Evolutionary conservation across 495 filamentous ascomycete genomes (phyloP).

Genomic region (Penicillium flavigenum): DNA sequence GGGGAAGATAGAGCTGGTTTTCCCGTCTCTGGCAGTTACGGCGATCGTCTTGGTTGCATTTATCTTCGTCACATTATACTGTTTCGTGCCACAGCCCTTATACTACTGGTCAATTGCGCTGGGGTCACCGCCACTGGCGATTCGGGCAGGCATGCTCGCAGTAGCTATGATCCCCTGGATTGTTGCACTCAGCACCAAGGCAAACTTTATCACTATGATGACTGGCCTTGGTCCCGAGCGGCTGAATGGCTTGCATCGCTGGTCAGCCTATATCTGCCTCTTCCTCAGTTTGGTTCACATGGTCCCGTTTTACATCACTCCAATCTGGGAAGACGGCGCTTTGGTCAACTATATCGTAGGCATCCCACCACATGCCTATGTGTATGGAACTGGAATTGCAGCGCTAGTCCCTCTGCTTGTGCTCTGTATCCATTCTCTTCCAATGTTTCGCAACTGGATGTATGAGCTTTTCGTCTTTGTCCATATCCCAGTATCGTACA

Average conservation of each 20-base stretch:
- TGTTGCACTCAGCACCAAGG: constrained; percentile 83
- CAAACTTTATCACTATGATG: constrained; percentile 79
- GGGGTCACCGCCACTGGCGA: constrained; percentile 86
- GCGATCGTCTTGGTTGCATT: constrained; percentile 62
- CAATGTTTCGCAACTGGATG: constrained; percentile 58
- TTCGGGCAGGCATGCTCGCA: constrained; percentile 90
- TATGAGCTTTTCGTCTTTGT: constrained; percentile 84
- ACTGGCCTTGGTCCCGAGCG: constrained; percentile 92
- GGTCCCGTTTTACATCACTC: constrained; percentile 85
- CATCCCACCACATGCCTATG: constrained; percentile 60
- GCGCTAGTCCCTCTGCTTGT: constrained; percentile 76
- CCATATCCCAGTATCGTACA: constrained; percentile 77
- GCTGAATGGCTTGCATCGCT: constrained; percentile 89
- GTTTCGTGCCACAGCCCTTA: constrained; percentile 78
- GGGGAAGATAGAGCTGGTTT: constrained; percentile 61
- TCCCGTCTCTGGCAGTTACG: constrained; percentile 72
- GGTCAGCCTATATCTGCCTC: constrained; percentile 84
- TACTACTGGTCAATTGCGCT: constrained; percentile 79
- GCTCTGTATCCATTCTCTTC: constrained; percentile 80
- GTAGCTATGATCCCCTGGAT: constrained; percentile 96
- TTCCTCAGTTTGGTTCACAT: constrained; percentile 81
- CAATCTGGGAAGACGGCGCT: constrained; percentile 76
- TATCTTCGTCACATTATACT: constrained; percentile 74
- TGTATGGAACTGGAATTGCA: constrained; percentile 89
- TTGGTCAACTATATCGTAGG: constrained; percentile 61